phyloP scores from a whole-genome alignment of 495 filamentous ascomycete genomes.

The Saxophila tyrrhenica region DNA sequence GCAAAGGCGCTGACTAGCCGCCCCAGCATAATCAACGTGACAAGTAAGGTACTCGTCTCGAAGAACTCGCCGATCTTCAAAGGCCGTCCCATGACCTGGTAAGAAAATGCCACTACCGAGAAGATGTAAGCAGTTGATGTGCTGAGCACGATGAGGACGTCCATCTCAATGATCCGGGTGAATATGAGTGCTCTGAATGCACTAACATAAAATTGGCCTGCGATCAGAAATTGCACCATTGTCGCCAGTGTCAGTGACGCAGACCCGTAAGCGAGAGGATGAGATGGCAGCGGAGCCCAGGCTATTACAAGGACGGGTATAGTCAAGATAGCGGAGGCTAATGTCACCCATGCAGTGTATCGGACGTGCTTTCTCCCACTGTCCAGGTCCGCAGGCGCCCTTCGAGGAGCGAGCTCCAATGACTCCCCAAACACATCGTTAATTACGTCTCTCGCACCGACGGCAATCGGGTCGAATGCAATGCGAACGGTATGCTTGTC shows the following conservation, averaged over 20 bases:
- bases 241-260: constrained; percentile 54
- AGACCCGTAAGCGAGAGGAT: constrained; percentile 38
- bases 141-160: constrained; percentile 62
- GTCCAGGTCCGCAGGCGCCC: constrained; percentile 34
- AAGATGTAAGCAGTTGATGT: constrained; percentile 63
- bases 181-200: constrained; percentile 54
- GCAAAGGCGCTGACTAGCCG: constrained; percentile 51
- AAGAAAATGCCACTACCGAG: constrained; percentile 58
- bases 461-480: constrained; percentile 41
- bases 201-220: constrained; percentile 56
- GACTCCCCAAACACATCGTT: too few relatives aligned
- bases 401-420: constrained; percentile 40
- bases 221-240: constrained; percentile 51
- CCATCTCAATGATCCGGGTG: constrained; percentile 61
- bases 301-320: constrained; percentile 62
- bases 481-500: constrained; percentile 40
- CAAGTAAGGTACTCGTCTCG: constrained; percentile 66
- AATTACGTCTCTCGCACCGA: constrained; percentile 50
- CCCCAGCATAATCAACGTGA: constrained; percentile 67
- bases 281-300: constrained; percentile 48
- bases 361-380: constrained; percentile 51
- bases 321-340: constrained; percentile 49
- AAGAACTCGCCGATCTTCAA: constrained; percentile 56
- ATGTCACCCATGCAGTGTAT: constrained; percentile 45
- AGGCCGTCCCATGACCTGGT: constrained; percentile 35